Evolutionary conservation across 192 early-diverging fungal species (phyloP).

Genomic region (Podila clonocystis): DNA sequence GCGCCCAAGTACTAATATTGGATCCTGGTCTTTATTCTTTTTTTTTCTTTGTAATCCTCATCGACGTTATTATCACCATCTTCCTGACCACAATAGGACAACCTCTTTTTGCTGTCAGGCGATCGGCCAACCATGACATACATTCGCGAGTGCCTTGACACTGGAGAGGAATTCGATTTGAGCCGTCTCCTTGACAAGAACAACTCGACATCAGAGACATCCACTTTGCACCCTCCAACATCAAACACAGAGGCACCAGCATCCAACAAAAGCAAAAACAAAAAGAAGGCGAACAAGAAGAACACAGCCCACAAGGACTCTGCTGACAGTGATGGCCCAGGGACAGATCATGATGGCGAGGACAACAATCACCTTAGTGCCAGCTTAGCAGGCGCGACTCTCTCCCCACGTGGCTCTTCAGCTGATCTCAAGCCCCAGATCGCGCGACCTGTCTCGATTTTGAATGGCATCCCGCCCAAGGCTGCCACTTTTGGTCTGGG

Average conservation of each 20-base stretch:
- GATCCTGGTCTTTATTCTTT: too few relatives aligned
- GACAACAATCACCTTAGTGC: slow-evolving; percentile 21
- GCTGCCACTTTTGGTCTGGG: slow-evolving; percentile 61
- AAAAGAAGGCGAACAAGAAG: slow-evolving; percentile 29
- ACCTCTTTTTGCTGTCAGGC: slow-evolving; percentile 70
- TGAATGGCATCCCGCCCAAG: slow-evolving; percentile 51
- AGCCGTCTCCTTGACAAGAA: slow-evolving; percentile 45
- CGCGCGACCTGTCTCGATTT: slow-evolving; percentile 57
- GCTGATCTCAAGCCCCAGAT: slow-evolving; percentile 49
- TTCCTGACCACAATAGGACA: slow-evolving; percentile 56
- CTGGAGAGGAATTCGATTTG: slow-evolving; percentile 73
- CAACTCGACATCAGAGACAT: background rate
- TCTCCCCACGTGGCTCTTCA: slow-evolving; percentile 32
- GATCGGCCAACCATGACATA: slow-evolving; percentile 70
- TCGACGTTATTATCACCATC: slow-evolving; percentile 11
- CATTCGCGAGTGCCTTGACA: slow-evolving; percentile 85
- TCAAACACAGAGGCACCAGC: slow-evolving; percentile 1
- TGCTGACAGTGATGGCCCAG: slow-evolving; percentile 24
- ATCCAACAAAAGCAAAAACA: slow-evolving; percentile 17
- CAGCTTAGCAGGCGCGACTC: slow-evolving; percentile 20
- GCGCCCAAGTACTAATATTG: too few relatives aligned
- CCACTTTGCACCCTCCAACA: background rate
- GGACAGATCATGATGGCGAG: slow-evolving; percentile 18
- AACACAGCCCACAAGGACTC: background rate
- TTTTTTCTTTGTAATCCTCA: background rate